Evolutionary conservation across 1,284 basidiomycete species (phyloP).

Genomic region (Coriolopsis trogii): DNA sequence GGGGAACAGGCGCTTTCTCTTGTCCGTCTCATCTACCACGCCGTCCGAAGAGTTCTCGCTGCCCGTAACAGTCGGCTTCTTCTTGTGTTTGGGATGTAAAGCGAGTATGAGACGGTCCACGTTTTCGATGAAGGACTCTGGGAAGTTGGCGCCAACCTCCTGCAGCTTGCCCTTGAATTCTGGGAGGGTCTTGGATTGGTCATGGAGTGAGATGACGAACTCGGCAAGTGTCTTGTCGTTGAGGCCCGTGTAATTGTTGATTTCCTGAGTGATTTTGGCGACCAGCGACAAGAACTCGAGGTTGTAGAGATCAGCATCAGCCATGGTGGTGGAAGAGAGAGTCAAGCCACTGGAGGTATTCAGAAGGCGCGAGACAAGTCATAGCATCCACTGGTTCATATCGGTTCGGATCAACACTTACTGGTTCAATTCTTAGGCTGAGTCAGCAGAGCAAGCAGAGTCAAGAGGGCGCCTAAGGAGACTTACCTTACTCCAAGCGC

Average conservation of each 20-base stretch:
- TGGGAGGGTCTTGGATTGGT: constrained; percentile 73
- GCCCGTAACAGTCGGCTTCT: constrained; percentile 51
- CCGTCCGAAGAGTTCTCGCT: constrained; percentile 39
- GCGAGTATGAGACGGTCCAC: constrained; percentile 93
- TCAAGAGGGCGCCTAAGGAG: constrained; percentile 8
- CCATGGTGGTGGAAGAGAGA: constrained; percentile 49
- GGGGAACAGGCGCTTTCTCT: constrained; percentile 86
- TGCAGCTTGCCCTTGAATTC: constrained; percentile 86
- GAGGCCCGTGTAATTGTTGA: constrained; percentile 82
- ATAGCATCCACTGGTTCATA: constrained; percentile 2
- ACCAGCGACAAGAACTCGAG: constrained; percentile 91
- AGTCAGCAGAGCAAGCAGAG: constrained; percentile 8
- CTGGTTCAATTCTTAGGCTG: constrained; percentile 12
- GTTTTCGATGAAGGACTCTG: constrained; percentile 88
- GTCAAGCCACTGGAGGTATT: not conserved
- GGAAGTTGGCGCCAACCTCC: constrained; percentile 85
- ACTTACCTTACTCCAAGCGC: not conserved
- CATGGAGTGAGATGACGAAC: constrained; percentile 93
- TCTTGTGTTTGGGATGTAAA: constrained; percentile 97
- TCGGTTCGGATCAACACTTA: not conserved
- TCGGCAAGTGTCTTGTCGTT: constrained; percentile 94
- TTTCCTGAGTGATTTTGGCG: constrained; percentile 87
- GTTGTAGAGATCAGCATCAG: constrained; percentile 81
- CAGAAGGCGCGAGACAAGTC: not conserved
- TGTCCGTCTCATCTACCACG: constrained; percentile 64